These are phyloP conservation scores for Cnidoscolus chayamansa DNA, from an alignment of 441 rosid genomes.

Conservation along the genomic window DNA sequence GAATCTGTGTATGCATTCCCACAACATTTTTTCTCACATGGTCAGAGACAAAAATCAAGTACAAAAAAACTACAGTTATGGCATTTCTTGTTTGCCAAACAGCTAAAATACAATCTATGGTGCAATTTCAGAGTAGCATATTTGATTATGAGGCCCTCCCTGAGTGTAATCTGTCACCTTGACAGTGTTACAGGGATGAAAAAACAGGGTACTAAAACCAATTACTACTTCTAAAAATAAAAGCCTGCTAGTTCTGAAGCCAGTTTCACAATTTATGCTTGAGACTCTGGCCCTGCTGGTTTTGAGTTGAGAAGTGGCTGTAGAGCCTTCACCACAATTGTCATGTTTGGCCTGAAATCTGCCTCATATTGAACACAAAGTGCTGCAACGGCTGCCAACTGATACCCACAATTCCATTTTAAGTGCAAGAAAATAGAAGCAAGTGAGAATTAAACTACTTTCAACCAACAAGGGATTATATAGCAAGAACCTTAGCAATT, in stretches of 20 bases:
- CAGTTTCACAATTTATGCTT: slow-evolving; percentile 24
- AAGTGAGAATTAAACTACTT: background rate
- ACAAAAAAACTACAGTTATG: background rate
- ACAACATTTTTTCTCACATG: slow-evolving; percentile 1
- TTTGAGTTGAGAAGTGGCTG: slow-evolving; percentile 90
- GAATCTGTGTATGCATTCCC: background rate
- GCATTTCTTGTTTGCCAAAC: background rate
- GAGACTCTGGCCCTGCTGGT: slow-evolving; percentile 65
- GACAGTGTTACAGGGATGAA: background rate
- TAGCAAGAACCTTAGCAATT: slow-evolving; percentile 68
- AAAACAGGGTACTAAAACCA: background rate
- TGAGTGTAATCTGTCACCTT: background rate
- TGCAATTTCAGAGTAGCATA: background rate
- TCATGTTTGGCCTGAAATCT: slow-evolving; percentile 95
- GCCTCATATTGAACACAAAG: slow-evolving; percentile 96
- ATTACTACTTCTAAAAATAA: background rate
- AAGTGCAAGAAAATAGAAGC: background rate
- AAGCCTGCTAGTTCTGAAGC: slow-evolving; percentile 9
- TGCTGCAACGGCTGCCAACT: slow-evolving; percentile 97
- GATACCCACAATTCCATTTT: slow-evolving; percentile 2
- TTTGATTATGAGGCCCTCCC: background rate
- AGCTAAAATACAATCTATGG: slow-evolving; percentile 1
- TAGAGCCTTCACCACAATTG: slow-evolving; percentile 91
- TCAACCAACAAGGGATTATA: background rate
- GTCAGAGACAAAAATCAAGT: background rate